Evolutionary conservation across 176 grass and related monocot genomes (phyloP).

Genomic region (Stipa capillata): DNA sequence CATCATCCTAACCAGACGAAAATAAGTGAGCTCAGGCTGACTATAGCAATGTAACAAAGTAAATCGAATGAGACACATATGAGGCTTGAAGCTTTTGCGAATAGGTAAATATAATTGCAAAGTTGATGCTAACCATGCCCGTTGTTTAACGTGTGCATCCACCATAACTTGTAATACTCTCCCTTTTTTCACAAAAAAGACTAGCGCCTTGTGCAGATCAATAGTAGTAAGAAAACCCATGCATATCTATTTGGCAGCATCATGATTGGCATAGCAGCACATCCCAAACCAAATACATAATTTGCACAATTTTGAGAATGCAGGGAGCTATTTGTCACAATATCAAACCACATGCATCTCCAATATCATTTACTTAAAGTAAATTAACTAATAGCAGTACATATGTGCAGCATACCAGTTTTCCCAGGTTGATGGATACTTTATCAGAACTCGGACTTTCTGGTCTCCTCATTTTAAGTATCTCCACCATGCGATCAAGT

Average conservation of each 20-base stretch:
- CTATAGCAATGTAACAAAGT: not conserved
- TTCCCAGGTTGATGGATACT: conserved; percentile 49
- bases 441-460: conserved; percentile 29
- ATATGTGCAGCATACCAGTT: conserved; percentile 34
- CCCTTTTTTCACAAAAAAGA: not conserved
- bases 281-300: not conserved
- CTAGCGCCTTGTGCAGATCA: not conserved
- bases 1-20: conserved; percentile 47
- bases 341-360: not conserved
- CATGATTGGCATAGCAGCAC: not conserved
- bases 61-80: not conserved
- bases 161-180: not conserved
- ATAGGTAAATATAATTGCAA: not conserved
- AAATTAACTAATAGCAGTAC: not conserved
- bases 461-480: conserved; percentile 32
- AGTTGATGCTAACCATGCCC: not conserved
- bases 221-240: not conserved
- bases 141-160: not conserved
- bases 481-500: conserved; percentile 43
- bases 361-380: not conserved
- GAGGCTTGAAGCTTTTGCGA: not conserved
- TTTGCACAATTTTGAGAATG: not conserved
- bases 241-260: not conserved
- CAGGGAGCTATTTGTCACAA: not conserved
- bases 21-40: not conserved